Base-by-base conservation (phyloP, 306 rosid species). In the Corylus americana region DNA sequence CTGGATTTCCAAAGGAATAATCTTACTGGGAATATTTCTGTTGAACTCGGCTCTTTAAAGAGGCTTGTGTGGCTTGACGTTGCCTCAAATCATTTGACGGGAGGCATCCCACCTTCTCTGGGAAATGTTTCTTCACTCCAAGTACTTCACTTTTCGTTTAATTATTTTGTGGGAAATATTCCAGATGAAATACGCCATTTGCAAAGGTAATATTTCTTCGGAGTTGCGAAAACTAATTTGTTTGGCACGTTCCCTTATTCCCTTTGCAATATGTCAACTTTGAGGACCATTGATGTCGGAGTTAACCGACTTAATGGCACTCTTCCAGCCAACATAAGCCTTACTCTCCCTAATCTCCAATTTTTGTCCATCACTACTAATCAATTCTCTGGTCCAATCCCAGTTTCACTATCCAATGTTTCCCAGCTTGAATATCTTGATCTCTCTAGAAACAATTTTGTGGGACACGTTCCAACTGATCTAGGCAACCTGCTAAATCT, bases 261-360 rank as follows among this genome's bases (percentile, higher is more conserved):
- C 66, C 73, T 86, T 74, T 85, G 18, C 58, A 89, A 86, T 29
- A 80, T 81, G 62, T 86, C 92, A 70, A 78, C 80, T 58, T 54
- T 89, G 20, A 12, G 2, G 1, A 0, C 0, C 10, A 13, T 85
- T 7, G 13, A 53, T 39, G 0, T 17, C 12, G 0, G 29, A 0
- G 0, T 0, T 4, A 85, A 85, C 57, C 57, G 16, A 39, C 57
- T 85, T n/a, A 70, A 42, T 73, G 85, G 85, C 37, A 83, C 78
- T 72, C 79, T 87, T 61, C 86, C 88, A 4, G 39, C 83, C 14
- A n/a, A 58, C 22, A 77, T 81, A 71, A 87, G 87, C 59, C 37
- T 48, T 17, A 81, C 58, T 11, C 79, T 85, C 39, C 88, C 91
- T 9, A 73, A 78, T 48, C 83, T 87, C 73, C 31, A 6, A 22